Evolutionary conservation across 2,329 filamentous ascomycete genomes (phyloP).

Genomic region (Apiospora saccharicola): DNA sequence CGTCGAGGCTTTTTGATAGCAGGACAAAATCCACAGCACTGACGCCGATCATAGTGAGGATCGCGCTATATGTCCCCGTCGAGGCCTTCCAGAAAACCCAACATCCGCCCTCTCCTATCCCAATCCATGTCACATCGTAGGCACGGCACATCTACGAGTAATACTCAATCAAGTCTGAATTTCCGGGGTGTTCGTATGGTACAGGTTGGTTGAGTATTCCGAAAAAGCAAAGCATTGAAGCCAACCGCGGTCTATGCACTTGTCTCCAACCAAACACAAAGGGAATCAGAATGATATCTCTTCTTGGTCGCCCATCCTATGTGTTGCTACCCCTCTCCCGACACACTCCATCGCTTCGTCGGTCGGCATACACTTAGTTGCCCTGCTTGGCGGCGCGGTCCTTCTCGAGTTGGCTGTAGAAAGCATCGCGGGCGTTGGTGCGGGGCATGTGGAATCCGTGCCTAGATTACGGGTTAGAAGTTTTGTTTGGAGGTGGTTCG

Average conservation of each 20-base stretch:
- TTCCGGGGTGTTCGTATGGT: slow-evolving; percentile 27
- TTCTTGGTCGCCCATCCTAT: slow-evolving; percentile 14
- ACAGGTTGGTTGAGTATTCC: slow-evolving; percentile 24
- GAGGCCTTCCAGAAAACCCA: not conserved
- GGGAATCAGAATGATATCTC: slow-evolving; percentile 21
- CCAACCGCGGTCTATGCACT: slow-evolving; percentile 22
- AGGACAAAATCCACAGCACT: not conserved
- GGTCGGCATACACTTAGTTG: too few species aligned
- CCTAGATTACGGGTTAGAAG: slow-evolving; percentile 46
- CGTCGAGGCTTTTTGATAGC: not conserved
- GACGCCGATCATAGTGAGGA: not conserved
- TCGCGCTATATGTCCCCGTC: not conserved
- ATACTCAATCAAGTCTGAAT: slow-evolving; percentile 28
- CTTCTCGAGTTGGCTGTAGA: slow-evolving; percentile 66
- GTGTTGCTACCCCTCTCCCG: not conserved
- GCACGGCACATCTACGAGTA: not conserved
- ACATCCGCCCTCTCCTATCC: not conserved
- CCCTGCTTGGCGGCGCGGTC: slow-evolving; percentile 53
- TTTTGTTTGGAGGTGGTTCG: not conserved
- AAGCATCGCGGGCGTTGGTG: slow-evolving; percentile 63
- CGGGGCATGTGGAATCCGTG: slow-evolving; percentile 70
- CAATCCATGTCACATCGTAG: not conserved
- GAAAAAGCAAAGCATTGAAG: slow-evolving; percentile 20
- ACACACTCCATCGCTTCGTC: not conserved
- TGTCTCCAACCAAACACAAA: slow-evolving; percentile 22